Base-by-base conservation (phyloP, 2,329 filamentous ascomycete genomes). In the Ambrosiella xylebori region DNA sequence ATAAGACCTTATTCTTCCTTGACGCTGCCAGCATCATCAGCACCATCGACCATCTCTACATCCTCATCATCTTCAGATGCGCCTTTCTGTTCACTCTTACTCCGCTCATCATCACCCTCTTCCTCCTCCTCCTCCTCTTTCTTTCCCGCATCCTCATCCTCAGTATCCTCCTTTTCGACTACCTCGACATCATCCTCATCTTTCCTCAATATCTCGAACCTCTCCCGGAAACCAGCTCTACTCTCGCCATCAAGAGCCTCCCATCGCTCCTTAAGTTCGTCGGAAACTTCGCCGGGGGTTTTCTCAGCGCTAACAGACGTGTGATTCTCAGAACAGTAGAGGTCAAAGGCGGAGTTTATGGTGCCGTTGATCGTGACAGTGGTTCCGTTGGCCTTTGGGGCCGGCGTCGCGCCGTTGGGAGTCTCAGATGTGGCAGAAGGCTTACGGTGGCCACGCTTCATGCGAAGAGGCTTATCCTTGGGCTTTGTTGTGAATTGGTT, bases 381-480 rank as follows among this genome's bases (percentile, higher is more conserved):
- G 56, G 73, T 71, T 40, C 68, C 66, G 63, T 73, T 71, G 57
- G 72, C 70, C 62, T 78, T 76, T 57, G 19, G 12, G 54, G 38
- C 35, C n/a, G 45, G 35, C 6, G 36, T 38, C 47, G 71, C 65
- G 61, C 69, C 66, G 27, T 66, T 66, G 38, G 44, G 2, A 0
- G 47, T 40, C 62, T 76, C 76, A 61, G 71, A 72, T 60, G 71
- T 69, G 58, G 74, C 67, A 40, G 78, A 79, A 27, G 75, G 72
- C 69, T 84, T 84, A 57, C 84, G 73, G 65, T 87, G 82, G 61
- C 82, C 82, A 57, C 85, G 79, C 73, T 89, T 89, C 62, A 80
- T 82, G 38, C 85, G 79, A 62, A 88, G 72, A 37, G 85, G 85
- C 69, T 88, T 88, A 65, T 88, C 85, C 69, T 87, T 84, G 39